A percentile compares a stretch with the other conserved stretches of the same genome.
Evolutionary conservation across 345 rosid genomes (phyloP).

Genomic region (Streptanthus diversifolius): DNA sequence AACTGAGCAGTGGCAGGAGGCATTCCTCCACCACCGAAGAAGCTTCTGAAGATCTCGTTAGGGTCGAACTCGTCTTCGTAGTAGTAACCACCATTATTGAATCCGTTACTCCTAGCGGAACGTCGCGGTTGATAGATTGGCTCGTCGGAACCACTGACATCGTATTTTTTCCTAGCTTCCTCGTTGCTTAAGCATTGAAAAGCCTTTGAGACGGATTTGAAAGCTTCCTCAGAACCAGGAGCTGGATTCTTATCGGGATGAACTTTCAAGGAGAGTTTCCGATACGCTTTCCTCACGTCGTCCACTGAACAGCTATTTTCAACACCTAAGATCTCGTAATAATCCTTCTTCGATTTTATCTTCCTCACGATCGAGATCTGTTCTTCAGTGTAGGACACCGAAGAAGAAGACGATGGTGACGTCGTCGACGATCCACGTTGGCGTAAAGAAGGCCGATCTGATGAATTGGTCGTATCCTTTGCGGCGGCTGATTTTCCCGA

Average conservation of each 20-base stretch:
- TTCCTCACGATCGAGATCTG: conserved; percentile 68
- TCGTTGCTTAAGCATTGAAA: conserved; percentile 87
- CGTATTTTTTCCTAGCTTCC: conserved; percentile 65
- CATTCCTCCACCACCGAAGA: conserved; percentile 86
- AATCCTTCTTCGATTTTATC: conserved; percentile 77
- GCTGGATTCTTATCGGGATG: conserved; percentile 95
- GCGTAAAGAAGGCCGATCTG: conserved; percentile 57
- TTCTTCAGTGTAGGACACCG: conserved; percentile 59
- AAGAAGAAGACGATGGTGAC: conserved; percentile 41
- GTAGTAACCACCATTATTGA: conserved; percentile 51
- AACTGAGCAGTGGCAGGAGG: conserved; percentile 72
- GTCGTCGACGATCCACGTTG: conserved; percentile 43
- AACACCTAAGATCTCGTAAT: conserved; percentile 76
- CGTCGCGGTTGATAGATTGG: conserved; percentile 49
- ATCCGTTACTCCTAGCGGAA: conserved; percentile 44
- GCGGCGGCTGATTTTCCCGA: conserved; percentile 21
- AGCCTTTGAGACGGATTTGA: conserved; percentile 79
- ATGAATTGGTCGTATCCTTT: conserved; percentile 20
- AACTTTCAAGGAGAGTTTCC: conserved; percentile 84
- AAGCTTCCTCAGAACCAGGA: conserved; percentile 93
- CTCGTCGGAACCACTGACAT: conserved; percentile 74
- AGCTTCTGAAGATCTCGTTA: conserved; percentile 89
- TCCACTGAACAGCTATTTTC: conserved; percentile 67
- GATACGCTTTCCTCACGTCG: conserved; percentile 77
- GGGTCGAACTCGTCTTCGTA: conserved; percentile 80